Percentiles rank a stretch among this genome's conserved stretches.
phyloP scores from a whole-genome alignment of 768 basidiomycete genomes.

The Boletus rubroflammeus region DNA sequence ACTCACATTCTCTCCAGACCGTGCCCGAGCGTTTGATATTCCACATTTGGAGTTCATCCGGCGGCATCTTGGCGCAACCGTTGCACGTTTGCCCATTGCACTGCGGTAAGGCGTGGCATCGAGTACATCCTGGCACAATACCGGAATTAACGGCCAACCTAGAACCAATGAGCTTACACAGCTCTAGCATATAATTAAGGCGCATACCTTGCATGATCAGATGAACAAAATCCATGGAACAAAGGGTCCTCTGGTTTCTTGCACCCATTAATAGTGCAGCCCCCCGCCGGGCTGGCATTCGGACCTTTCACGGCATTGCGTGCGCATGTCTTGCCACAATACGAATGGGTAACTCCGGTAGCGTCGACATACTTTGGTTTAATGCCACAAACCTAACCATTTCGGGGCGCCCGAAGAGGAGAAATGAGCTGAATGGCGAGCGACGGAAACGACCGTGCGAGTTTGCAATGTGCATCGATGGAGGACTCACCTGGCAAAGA shows the following conservation, averaged over 20 bases:
- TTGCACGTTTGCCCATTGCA: conserved; percentile 45
- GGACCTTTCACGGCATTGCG: conserved; percentile 34
- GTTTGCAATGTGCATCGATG: neutral
- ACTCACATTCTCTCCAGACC: conserved; percentile 52
- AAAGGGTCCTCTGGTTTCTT: conserved; percentile 47
- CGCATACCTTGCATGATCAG: conserved; percentile 53
- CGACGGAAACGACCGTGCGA: conserved; percentile 14
- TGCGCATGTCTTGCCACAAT: conserved; percentile 61
- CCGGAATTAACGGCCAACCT: conserved; percentile 53
- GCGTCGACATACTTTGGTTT: conserved; percentile 60
- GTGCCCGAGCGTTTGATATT: conserved; percentile 46
- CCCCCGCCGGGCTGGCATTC: conserved; percentile 32
- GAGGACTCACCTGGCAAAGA: conserved; percentile 26
- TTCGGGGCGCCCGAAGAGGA: neutral
- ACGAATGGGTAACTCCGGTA: conserved; percentile 55
- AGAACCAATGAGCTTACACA: conserved; percentile 7
- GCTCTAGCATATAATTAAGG: conserved; percentile 1
- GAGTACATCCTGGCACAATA: conserved; percentile 46
- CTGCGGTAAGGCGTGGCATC: conserved; percentile 47
- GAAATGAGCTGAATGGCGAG: conserved; percentile 8
- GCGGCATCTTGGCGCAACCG: conserved; percentile 45
- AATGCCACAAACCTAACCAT: conserved; percentile 49
- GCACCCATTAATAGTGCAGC: conserved; percentile 51
- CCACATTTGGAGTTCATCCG: conserved; percentile 42
- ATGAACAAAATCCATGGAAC: conserved; percentile 55